Base-by-base conservation (phyloP, 129 eudicot species). In the Deinandra increscens region DNA sequence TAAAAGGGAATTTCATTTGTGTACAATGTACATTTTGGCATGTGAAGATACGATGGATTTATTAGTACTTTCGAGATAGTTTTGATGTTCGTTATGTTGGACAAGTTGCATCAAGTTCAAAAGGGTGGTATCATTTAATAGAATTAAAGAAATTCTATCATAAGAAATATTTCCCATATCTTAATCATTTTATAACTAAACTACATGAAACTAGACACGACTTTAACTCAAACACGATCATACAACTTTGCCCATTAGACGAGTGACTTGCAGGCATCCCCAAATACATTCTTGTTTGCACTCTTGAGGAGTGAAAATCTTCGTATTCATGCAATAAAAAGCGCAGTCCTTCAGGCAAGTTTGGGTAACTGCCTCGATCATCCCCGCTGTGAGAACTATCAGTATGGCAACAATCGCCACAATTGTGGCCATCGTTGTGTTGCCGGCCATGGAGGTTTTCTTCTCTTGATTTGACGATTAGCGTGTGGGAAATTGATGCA, bases 261-360 rank as follows among this genome's bases (percentile, higher is more conserved):
- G 76, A 50, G 58, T 45, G 7, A 39, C 72, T 69, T 62, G 43
- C n/a, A 42, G 10, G 15, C 81, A 77, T 17, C 43, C 76, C 76
- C 48, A 69, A 17, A 71, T 29, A 49, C 81, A 77, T 26, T 26
- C 81, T n/a, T 60, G 53, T 22, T 70, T 61, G 75, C 76, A 77
- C 70, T 77, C 66, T 44, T 54, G 70, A 54, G 70, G 66, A 9
- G 81, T 70, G 62, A 77, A 77, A 13, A 33, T 9, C 39, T 51
- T 69, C 76, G 70, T 49, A 50, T 77, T 54, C 18, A 17, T 61
- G 71, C 81, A 77, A 42, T 70, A 71, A 2, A 61, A 61, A 43
- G 67, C 59, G 15, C 81, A 77, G 50, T 77, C 71, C 4, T 20
- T 51, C 60, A 77, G 60, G 72, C 76, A 77, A 17, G 38, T 14